Conservation (phyloP, 169 alveolate genomes). For the Plasmodium cynomolgi region DNA sequence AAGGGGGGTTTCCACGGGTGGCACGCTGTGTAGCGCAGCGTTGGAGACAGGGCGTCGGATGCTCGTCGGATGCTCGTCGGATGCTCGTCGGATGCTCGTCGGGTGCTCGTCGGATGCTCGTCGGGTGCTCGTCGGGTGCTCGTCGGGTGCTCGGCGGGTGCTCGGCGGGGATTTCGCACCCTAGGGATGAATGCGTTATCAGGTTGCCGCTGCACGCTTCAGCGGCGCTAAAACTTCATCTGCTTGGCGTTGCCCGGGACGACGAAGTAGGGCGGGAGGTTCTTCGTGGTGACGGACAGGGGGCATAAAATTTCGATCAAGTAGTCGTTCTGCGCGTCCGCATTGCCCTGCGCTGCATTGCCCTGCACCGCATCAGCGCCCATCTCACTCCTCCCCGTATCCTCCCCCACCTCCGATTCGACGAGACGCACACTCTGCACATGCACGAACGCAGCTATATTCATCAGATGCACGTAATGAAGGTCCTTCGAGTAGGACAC, state of each 20-base stretch:
- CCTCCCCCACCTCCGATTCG: neutral
- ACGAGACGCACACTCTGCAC: constrained; percentile 28
- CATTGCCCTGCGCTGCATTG: neutral
- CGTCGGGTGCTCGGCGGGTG: no score
- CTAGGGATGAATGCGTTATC: neutral
- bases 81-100: no score
- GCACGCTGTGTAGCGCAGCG: neutral
- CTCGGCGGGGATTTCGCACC: neutral
- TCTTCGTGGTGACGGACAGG: constrained; percentile 76
- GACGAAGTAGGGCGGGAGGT: constrained; percentile 80
- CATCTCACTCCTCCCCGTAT: neutral
- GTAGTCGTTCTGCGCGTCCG: constrained; percentile 18
- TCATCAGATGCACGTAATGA: constrained; percentile 53
- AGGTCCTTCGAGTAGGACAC: constrained; percentile 63
- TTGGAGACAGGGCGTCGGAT: neutral
- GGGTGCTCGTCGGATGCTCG: no score
- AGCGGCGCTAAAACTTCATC: constrained; percentile 48
- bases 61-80: no score
- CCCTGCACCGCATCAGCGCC: neutral
- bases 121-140: no score
- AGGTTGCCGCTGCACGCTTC: neutral
- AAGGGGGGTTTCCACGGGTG: neutral
- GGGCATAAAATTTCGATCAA: constrained; percentile 78
- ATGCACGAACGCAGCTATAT: constrained; percentile 69
- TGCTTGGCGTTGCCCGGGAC: constrained; percentile 79